Percentiles rank a stretch among this genome's conserved stretches.
Evolutionary conservation across 1,284 basidiomycete genomes (phyloP).

Genomic region (Malassezia dermatis): DNA sequence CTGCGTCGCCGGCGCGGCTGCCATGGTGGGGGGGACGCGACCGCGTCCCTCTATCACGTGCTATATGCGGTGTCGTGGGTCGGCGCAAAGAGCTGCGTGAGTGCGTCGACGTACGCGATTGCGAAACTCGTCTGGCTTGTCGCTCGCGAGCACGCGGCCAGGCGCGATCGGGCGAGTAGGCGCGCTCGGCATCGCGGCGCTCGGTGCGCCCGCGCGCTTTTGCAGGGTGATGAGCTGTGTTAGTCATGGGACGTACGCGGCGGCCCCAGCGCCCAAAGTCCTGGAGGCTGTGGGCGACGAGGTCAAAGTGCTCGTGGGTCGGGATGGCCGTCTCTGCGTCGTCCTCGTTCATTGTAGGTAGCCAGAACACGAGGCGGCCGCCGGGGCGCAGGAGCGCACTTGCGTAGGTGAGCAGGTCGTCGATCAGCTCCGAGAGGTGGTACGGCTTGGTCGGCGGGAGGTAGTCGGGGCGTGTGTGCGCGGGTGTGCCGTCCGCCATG

Average conservation of each 20-base stretch:
- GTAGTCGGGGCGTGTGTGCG: constrained; percentile 43
- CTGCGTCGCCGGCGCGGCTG: not conserved
- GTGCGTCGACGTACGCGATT: constrained; percentile 20
- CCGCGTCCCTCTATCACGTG: constrained; percentile 4
- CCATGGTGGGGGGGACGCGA: not conserved
- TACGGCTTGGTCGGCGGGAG: constrained; percentile 71
- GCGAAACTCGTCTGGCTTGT: constrained; percentile 31
- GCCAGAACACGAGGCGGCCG: constrained; percentile 79
- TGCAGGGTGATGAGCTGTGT: constrained; percentile 34
- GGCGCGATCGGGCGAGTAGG: not conserved
- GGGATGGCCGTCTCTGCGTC: constrained; percentile 24
- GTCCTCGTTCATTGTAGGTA: constrained; percentile 38
- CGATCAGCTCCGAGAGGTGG: constrained; percentile 71
- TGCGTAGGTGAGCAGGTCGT: constrained; percentile 71
- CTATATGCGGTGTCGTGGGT: not conserved
- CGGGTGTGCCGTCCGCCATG: constrained; percentile 39
- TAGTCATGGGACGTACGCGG: constrained; percentile 17
- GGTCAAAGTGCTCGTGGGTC: constrained; percentile 52
- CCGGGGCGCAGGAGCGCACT: constrained; percentile 72
- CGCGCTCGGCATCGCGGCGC: constrained; percentile 12
- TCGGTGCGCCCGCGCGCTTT: constrained; percentile 21
- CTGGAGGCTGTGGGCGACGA: constrained; percentile 67
- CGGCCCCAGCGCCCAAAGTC: constrained; percentile 93
- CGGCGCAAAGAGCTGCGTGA: constrained; percentile 5
- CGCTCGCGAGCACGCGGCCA: constrained; percentile 24